Base-by-base conservation (phyloP, 2,329 filamentous ascomycete species). In the Didymella keratinophila region DNA sequence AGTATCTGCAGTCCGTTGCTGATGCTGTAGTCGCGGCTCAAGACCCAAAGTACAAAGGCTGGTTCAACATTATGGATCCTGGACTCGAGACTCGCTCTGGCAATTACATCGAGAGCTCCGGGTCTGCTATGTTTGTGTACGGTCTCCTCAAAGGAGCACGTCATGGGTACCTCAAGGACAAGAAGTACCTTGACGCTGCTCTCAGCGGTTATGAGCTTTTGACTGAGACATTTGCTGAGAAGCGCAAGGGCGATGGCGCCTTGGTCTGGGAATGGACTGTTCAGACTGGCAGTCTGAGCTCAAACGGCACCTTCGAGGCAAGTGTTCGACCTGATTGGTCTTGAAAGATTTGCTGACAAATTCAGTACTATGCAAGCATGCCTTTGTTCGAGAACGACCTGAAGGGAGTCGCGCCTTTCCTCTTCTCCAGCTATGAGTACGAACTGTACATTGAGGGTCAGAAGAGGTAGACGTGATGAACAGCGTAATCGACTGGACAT, bases 71-170 rank as follows among this genome's bases (percentile, higher is more conserved):
- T 45, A 82, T 87, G 76, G 80, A 79, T 60, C 78, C 80, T 0
- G 80, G 79, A 1, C 41, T 58, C 6, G 50, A 57, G 27, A 16
- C 10, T n/a, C 67, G 70, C 6, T 56, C 78, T 25, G 82, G 82
- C 0, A 88, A 88, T 68, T 88, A 86, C 68, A 79, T 88, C 42
- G 86, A 88, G 75, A 83, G 82, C 37, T 86, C 83, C 48, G 84
- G 81, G 11, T 82, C 81, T 16, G 82, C 83, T 2, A 85, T 88
- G 81, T 87, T 86, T 62, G 78, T 80, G 0, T 85, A 83, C 56
- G 81, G 82, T 0, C 72, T 84, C 61, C 68, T 86, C 14, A 82
- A 79, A 62, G 84, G 56, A 27, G 30, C 54, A 21, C 41, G 56
- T 16, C 47, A 54, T 6, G 60, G 60, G 7, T 62, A 57, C 23